These are phyloP conservation scores for Albugo candida DNA, from an alignment of 352 stramenopile genomes.

Conservation along the genomic window DNA sequence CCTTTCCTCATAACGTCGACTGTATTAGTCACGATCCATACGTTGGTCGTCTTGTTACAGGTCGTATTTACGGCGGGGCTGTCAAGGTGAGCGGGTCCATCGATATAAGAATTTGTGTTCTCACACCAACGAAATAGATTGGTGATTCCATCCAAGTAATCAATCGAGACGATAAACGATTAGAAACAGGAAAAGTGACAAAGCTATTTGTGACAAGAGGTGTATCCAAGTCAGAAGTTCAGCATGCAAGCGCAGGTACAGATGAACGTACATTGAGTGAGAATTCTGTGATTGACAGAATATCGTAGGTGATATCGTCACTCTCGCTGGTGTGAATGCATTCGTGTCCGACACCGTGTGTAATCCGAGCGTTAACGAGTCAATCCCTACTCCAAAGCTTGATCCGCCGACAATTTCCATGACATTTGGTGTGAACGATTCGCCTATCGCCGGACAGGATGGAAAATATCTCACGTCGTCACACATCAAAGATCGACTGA, in stretches of 20 bases:
- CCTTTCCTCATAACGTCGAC: neutral
- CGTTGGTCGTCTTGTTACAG: constrained; percentile 93
- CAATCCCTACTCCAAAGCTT: constrained; percentile 87
- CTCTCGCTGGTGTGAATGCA: constrained; percentile 86
- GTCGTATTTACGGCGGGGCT: constrained; percentile 85
- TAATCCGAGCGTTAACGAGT: constrained; percentile 36
- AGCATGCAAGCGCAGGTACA: constrained; percentile 61
- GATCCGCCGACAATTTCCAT: constrained; percentile 95
- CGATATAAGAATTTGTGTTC: too few relatives aligned
- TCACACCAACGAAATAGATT: constrained; percentile 14
- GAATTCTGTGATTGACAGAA: neutral
- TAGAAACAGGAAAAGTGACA: constrained; percentile 60
- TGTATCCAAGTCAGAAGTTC: constrained; percentile 67
- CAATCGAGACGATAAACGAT: constrained; percentile 62
- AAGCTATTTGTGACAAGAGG: constrained; percentile 79
- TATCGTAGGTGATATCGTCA: constrained; percentile 89
- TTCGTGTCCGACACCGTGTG: constrained; percentile 83
- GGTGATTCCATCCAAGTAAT: constrained; percentile 83
- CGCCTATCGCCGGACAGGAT: constrained; percentile 88
- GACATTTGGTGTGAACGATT: constrained; percentile 96
- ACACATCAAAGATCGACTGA: constrained; percentile 86
- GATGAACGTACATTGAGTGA: neutral
- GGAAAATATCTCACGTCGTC: constrained; percentile 94
- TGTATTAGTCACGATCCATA: constrained; percentile 90
- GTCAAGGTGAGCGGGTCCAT: constrained; percentile 24